A percentile compares a stretch with the other conserved stretches of the same genome.
Conservation (phyloP, 2,329 filamentous ascomycete species). For the Arthrinium phaeospermum region DNA sequence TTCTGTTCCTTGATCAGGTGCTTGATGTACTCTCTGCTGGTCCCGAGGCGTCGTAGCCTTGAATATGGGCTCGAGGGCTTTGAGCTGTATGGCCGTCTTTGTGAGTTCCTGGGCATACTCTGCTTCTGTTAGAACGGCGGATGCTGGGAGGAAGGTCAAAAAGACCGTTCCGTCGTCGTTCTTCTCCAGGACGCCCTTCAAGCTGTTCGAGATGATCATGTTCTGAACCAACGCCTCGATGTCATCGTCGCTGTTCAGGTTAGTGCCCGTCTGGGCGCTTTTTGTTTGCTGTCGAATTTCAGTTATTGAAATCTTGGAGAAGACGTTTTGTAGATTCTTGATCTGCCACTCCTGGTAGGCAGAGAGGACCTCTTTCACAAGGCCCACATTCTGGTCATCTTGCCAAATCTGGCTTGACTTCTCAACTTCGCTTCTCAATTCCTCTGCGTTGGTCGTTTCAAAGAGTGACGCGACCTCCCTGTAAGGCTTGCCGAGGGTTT, state of each 20-base stretch:
- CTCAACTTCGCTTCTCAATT: conserved; percentile 69
- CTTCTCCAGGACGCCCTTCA: conserved; percentile 58
- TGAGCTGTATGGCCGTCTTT: conserved; percentile 47
- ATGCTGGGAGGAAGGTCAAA: conserved; percentile 55
- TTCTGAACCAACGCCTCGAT: conserved; percentile 53
- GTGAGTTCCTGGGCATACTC: conserved; percentile 57
- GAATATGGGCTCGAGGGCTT: conserved; percentile 53
- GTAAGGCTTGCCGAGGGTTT: conserved; percentile 71
- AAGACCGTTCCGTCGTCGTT: conserved; percentile 51
- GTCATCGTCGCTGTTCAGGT: conserved; percentile 49
- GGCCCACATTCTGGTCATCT: conserved; percentile 73
- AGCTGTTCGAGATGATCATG: conserved; percentile 62
- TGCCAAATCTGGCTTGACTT: conserved; percentile 64
- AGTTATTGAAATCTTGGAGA: conserved; percentile 62
- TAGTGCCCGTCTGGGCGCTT: conserved; percentile 58
- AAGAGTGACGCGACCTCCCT: conserved; percentile 73
- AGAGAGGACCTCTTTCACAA: conserved; percentile 72
- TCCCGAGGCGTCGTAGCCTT: conserved; percentile 57
- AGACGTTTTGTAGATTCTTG: conserved; percentile 73
- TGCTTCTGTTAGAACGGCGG: conserved; percentile 52
- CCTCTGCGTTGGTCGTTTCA: conserved; percentile 55
- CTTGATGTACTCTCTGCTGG: conserved; percentile 62
- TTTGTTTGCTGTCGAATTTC: conserved; percentile 58
- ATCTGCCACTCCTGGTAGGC: conserved; percentile 80
- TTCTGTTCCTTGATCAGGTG: conserved; percentile 53